Conservation (phyloP, 768 basidiomycete species). For the Leccinum broughii region DNA sequence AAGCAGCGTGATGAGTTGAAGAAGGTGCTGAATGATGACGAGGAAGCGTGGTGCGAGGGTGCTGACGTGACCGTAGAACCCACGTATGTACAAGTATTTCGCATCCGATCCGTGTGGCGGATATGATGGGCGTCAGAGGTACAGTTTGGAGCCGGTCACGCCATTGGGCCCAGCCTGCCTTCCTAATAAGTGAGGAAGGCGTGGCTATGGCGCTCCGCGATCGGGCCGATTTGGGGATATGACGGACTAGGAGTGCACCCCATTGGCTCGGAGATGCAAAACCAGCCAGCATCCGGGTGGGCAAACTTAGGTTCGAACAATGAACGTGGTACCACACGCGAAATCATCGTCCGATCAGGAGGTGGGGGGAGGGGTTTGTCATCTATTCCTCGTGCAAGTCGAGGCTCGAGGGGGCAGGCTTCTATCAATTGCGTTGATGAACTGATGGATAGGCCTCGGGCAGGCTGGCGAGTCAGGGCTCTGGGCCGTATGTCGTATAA, state of each 20-base stretch:
- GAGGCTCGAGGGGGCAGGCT: conserved; percentile 1
- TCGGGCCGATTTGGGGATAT: background rate
- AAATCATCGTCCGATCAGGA: background rate
- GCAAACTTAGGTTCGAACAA: conserved; percentile 14
- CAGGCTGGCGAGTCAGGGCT: conserved; percentile 10
- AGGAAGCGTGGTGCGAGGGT: background rate
- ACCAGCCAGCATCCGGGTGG: background rate
- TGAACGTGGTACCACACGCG: background rate
- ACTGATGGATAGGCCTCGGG: conserved; percentile 1
- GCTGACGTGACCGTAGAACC: background rate
- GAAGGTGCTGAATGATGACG: conserved; percentile 1
- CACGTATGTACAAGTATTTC: background rate
- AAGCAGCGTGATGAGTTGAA: conserved; percentile 1
- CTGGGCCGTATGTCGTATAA: conserved; percentile 7
- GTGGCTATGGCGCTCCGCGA: background rate
- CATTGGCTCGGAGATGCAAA: conserved; percentile 2
- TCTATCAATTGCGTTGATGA: conserved; percentile 12
- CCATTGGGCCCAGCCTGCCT: background rate
- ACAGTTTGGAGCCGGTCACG: background rate
- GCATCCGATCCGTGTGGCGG: background rate
- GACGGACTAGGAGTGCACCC: background rate
- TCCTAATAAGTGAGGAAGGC: background rate
- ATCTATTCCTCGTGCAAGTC: background rate
- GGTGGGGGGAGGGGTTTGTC: background rate
- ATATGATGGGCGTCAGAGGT: background rate